These are phyloP conservation scores for Cyberlindnera amylophila DNA, from an alignment of 805 yeast species.

Conservation along the genomic window DNA sequence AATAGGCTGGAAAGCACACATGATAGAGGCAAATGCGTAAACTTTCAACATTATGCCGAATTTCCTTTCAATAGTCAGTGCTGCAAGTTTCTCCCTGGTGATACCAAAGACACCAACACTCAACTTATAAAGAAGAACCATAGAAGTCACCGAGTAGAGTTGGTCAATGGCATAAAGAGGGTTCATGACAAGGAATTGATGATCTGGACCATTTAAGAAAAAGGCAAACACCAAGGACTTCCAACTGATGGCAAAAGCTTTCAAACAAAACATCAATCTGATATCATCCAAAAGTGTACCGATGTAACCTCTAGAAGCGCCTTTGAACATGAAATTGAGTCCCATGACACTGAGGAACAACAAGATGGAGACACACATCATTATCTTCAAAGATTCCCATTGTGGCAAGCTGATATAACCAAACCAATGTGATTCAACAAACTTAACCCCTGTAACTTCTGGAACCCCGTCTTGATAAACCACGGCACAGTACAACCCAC, in stretches of 20 bases:
- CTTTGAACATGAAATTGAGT: constrained; percentile 6
- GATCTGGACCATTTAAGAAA: background rate
- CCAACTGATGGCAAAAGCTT: background rate
- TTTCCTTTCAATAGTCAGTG: constrained; percentile 5
- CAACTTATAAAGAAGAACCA: constrained; percentile 11
- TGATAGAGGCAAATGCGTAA: constrained; percentile 1
- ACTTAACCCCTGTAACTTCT: constrained; percentile 4
- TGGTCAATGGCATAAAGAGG: constrained; percentile 1
- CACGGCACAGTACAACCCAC: constrained; percentile 12
- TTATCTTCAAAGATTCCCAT: constrained; percentile 5
- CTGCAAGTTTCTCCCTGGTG: constrained; percentile 5
- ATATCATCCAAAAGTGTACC: constrained; percentile 15
- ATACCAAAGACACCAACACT: constrained; percentile 16
- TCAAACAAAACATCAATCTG: constrained; percentile 1
- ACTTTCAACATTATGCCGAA: constrained; percentile 2
- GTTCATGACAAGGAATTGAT: background rate
- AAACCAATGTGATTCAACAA: constrained; percentile 9
- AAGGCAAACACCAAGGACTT: background rate
- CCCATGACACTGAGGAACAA: background rate
- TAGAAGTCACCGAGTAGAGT: constrained; percentile 1
- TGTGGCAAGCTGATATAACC: constrained; percentile 8
- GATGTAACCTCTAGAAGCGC: constrained; percentile 4
- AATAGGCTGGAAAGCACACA: constrained; percentile 24
- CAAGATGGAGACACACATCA: background rate
- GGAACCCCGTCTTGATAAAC: constrained; percentile 15